Evolutionary conservation across 257 asterid species (phyloP).

Genomic region (Haberlea rhodopensis): DNA sequence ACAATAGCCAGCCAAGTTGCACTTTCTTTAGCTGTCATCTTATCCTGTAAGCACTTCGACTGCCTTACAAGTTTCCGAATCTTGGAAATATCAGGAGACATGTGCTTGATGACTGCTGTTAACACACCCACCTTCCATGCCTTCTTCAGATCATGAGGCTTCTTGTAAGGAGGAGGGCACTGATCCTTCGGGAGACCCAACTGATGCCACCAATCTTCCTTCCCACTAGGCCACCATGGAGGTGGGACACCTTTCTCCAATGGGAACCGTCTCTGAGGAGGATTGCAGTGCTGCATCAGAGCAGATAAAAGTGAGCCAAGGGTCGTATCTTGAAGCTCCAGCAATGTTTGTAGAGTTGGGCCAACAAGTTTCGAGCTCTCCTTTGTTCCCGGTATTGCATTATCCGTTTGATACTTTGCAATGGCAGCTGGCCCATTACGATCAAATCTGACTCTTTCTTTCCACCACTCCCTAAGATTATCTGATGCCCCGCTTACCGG

Average conservation of each 20-base stretch:
- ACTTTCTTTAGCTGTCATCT: slow-evolving; percentile 72
- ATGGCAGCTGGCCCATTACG: slow-evolving; percentile 64
- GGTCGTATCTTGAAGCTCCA: slow-evolving; percentile 65
- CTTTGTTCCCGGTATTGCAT: slow-evolving; percentile 33
- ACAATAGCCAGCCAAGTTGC: slow-evolving; percentile 60
- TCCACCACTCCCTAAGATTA: no score
- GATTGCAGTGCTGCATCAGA: no score
- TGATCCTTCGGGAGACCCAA: slow-evolving; percentile 49
- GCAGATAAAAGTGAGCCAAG: slow-evolving; percentile 61
- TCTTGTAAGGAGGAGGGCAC: slow-evolving; percentile 58
- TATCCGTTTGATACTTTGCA: slow-evolving; percentile 44
- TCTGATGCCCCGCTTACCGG: no score
- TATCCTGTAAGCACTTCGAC: slow-evolving; percentile 60
- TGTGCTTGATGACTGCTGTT: slow-evolving; percentile 60
- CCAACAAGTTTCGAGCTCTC: slow-evolving; percentile 39
- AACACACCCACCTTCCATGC: slow-evolving; percentile 69
- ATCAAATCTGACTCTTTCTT: slow-evolving; percentile 57
- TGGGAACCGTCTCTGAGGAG: no score
- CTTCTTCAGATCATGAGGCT: slow-evolving; percentile 63
- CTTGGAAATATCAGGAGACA: slow-evolving; percentile 61
- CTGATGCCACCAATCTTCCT: slow-evolving; percentile 69
- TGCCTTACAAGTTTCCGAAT: slow-evolving; percentile 57
- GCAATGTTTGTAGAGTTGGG: slow-evolving; percentile 56
- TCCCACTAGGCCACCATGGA: no score
- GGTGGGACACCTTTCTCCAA: no score